Conservation (phyloP, 805 yeast genomes). For the Kurtzmaniella cleridarum region DNA sequence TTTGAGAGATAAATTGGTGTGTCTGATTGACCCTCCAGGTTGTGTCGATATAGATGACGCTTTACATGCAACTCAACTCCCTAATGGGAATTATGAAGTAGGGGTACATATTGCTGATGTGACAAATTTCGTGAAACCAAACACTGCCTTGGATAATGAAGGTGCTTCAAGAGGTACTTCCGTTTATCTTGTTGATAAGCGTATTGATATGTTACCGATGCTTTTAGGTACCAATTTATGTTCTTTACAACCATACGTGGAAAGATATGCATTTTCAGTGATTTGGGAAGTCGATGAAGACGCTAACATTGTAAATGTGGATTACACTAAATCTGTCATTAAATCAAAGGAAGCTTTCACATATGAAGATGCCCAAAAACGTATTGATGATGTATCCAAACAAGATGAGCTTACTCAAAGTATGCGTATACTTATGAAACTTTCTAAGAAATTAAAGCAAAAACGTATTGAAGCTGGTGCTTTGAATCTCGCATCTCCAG, state of each 20-base stretch:
- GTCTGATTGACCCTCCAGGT: slow-evolving; percentile 96
- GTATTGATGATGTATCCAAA: slow-evolving; percentile 75
- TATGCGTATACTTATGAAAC: slow-evolving; percentile 70
- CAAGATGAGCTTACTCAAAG: slow-evolving; percentile 84
- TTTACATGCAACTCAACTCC: slow-evolving; percentile 74
- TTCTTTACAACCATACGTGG: slow-evolving; percentile 91
- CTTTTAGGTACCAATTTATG: slow-evolving; percentile 92
- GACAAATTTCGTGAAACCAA: slow-evolving; percentile 91
- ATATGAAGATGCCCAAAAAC: slow-evolving; percentile 85
- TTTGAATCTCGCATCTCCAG: slow-evolving; percentile 93
- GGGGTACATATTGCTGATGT: slow-evolving; percentile 99
- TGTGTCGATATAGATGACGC: slow-evolving; percentile 99
- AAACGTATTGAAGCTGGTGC: slow-evolving; percentile 93
- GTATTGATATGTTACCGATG: slow-evolving; percentile 98
- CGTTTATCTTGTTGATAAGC: slow-evolving; percentile 92
- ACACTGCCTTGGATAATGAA: slow-evolving; percentile 86
- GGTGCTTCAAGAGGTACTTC: slow-evolving; percentile 98
- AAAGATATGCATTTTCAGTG: slow-evolving; percentile 91
- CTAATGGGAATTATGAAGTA: slow-evolving; percentile 93
- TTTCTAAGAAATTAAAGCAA: slow-evolving; percentile 84
- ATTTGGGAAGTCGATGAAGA: slow-evolving; percentile 89
- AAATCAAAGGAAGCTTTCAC: slow-evolving; percentile 91
- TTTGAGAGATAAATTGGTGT: slow-evolving; percentile 80
- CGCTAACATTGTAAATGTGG: slow-evolving; percentile 76
- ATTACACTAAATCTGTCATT: slow-evolving; percentile 82